phyloP scores from a whole-genome alignment of 495 filamentous ascomycete genomes.

The Talaromyces wortmannii region DNA sequence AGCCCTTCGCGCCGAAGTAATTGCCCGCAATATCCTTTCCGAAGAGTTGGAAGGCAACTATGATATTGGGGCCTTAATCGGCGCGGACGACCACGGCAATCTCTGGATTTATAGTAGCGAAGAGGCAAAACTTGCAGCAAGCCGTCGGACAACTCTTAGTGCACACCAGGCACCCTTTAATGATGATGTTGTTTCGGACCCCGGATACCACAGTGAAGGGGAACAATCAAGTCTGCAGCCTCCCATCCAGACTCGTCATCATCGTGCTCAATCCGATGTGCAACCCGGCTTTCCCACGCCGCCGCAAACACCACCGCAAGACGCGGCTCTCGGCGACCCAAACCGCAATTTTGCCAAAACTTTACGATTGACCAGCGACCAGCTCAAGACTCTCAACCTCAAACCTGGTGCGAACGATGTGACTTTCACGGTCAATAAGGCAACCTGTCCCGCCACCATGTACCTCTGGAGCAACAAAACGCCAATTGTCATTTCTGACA shows the following conservation, averaged over 20 bases:
- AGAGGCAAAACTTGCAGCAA: slow-evolving; percentile 79
- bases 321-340: slow-evolving; percentile 50
- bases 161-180: slow-evolving; percentile 45
- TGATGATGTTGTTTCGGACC: slow-evolving; percentile 85
- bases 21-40: slow-evolving; percentile 91
- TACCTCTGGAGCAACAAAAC: slow-evolving; percentile 85
- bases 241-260: slow-evolving; percentile 31
- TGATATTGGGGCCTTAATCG: slow-evolving; percentile 92
- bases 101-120: slow-evolving; percentile 98
- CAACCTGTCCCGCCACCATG: slow-evolving; percentile 87
- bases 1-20: slow-evolving; percentile 78
- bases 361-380: slow-evolving; percentile 89
- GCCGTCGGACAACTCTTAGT: slow-evolving; percentile 43
- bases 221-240: slow-evolving; percentile 34
- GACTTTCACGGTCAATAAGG: slow-evolving; percentile 93
- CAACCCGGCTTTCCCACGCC: slow-evolving; percentile 66
- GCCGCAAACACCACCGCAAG: slow-evolving; percentile 64
- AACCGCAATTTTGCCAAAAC: slow-evolving; percentile 94
- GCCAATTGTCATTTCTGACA: slow-evolving; percentile 95
- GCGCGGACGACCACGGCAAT: slow-evolving; percentile 90
- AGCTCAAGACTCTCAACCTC: slow-evolving; percentile 79
- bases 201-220: slow-evolving; percentile 88
- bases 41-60: slow-evolving; percentile 93
- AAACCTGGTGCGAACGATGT: slow-evolving; percentile 82
- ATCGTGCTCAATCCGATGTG: slow-evolving; percentile 60